Evolutionary conservation across 192 early-diverging fungal species (phyloP).

Genomic region (Powellomyces hirtus): DNA sequence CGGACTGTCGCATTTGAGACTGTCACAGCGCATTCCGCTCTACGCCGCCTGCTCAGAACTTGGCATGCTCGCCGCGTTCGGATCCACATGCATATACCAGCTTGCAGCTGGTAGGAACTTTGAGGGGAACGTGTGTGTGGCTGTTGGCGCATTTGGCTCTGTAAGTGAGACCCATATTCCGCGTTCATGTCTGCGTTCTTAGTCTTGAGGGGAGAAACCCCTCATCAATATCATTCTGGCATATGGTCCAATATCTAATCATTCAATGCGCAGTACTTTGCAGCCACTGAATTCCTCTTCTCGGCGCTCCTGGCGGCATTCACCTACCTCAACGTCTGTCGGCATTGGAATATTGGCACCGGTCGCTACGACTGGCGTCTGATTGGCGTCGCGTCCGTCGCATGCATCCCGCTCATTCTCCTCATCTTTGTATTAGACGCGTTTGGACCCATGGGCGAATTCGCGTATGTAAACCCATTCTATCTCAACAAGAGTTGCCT

Average conservation of each 20-base stretch:
- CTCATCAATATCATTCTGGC: background rate
- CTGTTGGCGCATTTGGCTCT: background rate
- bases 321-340: background rate
- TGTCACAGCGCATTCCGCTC: conserved; percentile 14
- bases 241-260: background rate
- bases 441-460: background rate
- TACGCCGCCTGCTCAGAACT: background rate
- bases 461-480: too few relatives aligned
- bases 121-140: background rate
- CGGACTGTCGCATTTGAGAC: background rate
- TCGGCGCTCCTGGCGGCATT: background rate
- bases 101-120: background rate
- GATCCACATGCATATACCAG: background rate
- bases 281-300: background rate
- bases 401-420: background rate
- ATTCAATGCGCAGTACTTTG: background rate
- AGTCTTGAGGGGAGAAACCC: too few relatives aligned
- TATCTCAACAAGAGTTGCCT: too few relatives aligned
- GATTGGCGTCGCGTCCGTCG: background rate
- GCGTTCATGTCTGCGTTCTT: background rate
- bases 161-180: background rate
- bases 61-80: background rate
- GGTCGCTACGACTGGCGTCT: conserved; percentile 6
- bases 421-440: background rate
- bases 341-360: background rate